Percentiles rank a stretch among this genome's conserved stretches.
Conservation (phyloP, 176 grass and related monocot species). For the Zea mays region DNA sequence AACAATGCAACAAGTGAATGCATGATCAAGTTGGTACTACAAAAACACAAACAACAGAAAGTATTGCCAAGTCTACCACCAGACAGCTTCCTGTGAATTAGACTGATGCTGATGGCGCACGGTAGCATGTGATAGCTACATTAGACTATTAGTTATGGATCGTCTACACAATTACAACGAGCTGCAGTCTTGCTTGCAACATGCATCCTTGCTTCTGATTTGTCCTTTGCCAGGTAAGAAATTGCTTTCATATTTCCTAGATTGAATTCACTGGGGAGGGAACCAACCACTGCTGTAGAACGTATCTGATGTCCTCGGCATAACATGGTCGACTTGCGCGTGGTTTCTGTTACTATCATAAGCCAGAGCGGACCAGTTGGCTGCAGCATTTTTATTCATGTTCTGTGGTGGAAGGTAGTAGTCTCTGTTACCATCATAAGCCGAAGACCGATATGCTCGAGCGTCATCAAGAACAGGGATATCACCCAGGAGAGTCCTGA, state of each 20-base stretch:
- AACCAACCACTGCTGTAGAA: constrained; percentile 46
- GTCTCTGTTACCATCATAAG: constrained; percentile 9
- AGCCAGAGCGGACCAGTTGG: constrained; percentile 38
- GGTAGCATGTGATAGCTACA: constrained; percentile 18
- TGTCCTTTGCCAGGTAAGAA: constrained; percentile 14
- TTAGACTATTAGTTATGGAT: constrained; percentile 26
- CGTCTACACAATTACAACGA: constrained; percentile 34
- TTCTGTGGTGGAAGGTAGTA: constrained; percentile 47
- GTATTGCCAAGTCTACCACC: constrained; percentile 20
- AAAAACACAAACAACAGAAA: constrained; percentile 27
- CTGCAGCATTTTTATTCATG: constrained; percentile 28
- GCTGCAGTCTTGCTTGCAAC: constrained; percentile 38
- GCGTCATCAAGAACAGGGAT: constrained; percentile 48
- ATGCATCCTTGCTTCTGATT: constrained; percentile 10
- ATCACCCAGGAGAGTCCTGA: constrained; percentile 65
- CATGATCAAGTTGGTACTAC: constrained; percentile 31
- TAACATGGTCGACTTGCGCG: constrained; percentile 22
- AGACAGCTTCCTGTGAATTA: constrained; percentile 24
- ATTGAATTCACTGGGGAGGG: constrained; percentile 45
- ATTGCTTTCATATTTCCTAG: neutral
- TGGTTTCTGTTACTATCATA: constrained; percentile 44
- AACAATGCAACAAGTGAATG: constrained; percentile 25
- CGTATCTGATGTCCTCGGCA: constrained; percentile 43
- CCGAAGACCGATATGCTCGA: constrained; percentile 13
- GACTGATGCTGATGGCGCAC: neutral